Base-by-base conservation (phyloP, 257 asterid species). In the Przewalskia tangutica region DNA sequence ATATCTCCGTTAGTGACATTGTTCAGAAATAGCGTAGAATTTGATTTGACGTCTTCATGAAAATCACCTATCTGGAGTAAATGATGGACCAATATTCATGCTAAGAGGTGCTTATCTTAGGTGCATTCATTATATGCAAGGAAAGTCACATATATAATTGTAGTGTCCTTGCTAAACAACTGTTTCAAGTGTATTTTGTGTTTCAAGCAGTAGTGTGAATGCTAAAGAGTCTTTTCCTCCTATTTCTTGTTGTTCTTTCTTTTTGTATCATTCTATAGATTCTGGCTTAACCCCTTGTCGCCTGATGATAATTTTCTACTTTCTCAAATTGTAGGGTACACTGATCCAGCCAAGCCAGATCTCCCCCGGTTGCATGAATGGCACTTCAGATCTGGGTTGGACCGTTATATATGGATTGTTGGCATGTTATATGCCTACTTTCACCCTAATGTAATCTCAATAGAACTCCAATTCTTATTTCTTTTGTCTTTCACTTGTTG, bases 331-430 rank as follows among this genome's bases (percentile, higher is more conserved):
- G 44, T 73, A 95, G 99, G 95, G 66, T 95, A 95, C 84, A 88
- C 66, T 80, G 99, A 95, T 86, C 99, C 99, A 80, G 99, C 92
- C 34, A 94, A 95, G 85, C 98, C 95, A 59, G 92, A 93, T 85
- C 89, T 95, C 87, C 97, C 99, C 54, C 92, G 93, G 80, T 90
- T 94, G 84, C 95, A 95, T 70, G 99, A 95, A 88, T 95, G 98
- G 99, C 97, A 94, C 83, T 93, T 93, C 86, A 89, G 97, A 89
- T 93, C 97, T 76, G 97, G 97, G 66, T 97, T 93, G 83, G 97
- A 93, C 87, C 95, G 97, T 36, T 93, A 93, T 83, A 89, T 93
- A 86, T 93, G 97, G 97, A 93, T 93, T 58, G 77, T 90, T 75
- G 97, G 97, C 84, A 93, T 93, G 97, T 88, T 93, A 80, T 93